phyloP scores from a whole-genome alignment of 352 stramenopile species.

The Pythium periplocum region DNA sequence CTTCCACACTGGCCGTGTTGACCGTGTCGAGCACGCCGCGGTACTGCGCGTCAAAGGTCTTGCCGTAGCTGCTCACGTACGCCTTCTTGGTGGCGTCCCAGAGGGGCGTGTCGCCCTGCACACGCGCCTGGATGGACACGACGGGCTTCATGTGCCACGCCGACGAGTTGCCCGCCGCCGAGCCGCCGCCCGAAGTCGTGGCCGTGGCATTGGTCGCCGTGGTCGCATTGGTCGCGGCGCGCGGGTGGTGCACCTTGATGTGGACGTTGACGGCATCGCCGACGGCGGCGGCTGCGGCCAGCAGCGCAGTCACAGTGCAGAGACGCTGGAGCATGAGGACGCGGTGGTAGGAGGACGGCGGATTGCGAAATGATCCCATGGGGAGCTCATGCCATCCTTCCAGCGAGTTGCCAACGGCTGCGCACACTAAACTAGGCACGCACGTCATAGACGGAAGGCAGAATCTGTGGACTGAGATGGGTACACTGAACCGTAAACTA shows the following conservation, averaged over 20 bases:
- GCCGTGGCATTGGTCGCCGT: neutral
- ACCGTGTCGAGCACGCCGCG: constrained; percentile 40
- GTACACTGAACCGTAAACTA: too few relatives aligned
- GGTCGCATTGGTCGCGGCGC: neutral
- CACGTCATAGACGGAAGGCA: too few relatives aligned
- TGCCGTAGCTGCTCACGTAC: constrained; percentile 36
- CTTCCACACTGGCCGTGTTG: constrained; percentile 59
- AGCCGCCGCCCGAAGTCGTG: neutral
- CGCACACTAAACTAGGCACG: too few relatives aligned
- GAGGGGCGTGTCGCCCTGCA: constrained; percentile 39
- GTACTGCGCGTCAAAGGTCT: constrained; percentile 28
- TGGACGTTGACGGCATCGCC: constrained; percentile 3
- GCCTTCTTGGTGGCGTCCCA: constrained; percentile 26
- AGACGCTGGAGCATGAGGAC: constrained; percentile 11
- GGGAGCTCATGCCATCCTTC: neutral
- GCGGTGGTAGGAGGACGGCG: neutral
- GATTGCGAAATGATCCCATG: constrained; percentile 9
- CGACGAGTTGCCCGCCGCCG: neutral
- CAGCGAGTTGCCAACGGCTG: too few relatives aligned
- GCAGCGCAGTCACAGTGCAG: constrained; percentile 7
- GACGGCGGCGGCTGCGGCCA: constrained; percentile 6
- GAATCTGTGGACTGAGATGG: too few relatives aligned
- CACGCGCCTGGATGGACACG: constrained; percentile 46
- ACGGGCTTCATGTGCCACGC: constrained; percentile 46
- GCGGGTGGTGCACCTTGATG: constrained; percentile 1